These are phyloP conservation scores for Trametes polyzona DNA, from an alignment of 1,284 basidiomycete species.

Conservation along the genomic window DNA sequence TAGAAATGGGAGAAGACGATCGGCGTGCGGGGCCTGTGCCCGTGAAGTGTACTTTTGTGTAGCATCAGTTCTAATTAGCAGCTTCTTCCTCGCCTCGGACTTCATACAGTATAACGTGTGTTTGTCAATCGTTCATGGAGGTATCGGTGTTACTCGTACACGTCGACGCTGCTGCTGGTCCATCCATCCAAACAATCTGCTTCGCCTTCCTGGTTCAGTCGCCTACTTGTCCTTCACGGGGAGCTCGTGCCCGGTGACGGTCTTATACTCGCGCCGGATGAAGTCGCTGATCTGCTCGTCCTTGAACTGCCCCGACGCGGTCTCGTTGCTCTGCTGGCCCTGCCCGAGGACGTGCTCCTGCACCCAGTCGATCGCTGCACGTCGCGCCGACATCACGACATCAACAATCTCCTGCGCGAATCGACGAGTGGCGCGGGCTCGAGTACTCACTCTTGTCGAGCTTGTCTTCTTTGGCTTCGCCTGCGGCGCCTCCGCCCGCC, in stretches of 20 bases:
- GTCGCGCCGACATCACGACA: too few species aligned
- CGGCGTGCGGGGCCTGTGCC: neutral
- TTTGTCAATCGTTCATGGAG: neutral
- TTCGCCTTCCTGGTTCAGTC: neutral
- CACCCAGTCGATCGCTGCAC: constrained; percentile 43
- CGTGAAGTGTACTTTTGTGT: constrained; percentile 12
- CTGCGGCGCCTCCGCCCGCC: constrained; percentile 36
- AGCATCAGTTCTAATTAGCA: constrained; percentile 1
- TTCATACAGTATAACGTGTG: neutral
- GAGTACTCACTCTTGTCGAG: constrained; percentile 29
- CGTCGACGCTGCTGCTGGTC: too few species aligned
- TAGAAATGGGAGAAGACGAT: neutral
- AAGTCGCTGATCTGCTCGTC: constrained; percentile 44
- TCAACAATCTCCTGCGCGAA: too few species aligned
- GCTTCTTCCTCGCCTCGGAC: neutral
- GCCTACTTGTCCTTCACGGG: constrained; percentile 31
- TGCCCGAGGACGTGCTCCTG: constrained; percentile 45
- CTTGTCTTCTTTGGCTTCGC: constrained; percentile 37
- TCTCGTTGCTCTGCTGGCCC: constrained; percentile 44
- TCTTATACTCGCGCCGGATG: constrained; percentile 37
- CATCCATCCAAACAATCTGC: neutral
- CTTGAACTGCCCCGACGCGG: constrained; percentile 44
- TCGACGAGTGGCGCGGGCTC: neutral
- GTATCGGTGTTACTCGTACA: neutral
- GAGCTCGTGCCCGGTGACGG: constrained; percentile 36